A percentile compares a stretch with the other conserved stretches of the same genome.
Conservation (phyloP, 1,284 basidiomycete species). For the Tilletia horrida region DNA sequence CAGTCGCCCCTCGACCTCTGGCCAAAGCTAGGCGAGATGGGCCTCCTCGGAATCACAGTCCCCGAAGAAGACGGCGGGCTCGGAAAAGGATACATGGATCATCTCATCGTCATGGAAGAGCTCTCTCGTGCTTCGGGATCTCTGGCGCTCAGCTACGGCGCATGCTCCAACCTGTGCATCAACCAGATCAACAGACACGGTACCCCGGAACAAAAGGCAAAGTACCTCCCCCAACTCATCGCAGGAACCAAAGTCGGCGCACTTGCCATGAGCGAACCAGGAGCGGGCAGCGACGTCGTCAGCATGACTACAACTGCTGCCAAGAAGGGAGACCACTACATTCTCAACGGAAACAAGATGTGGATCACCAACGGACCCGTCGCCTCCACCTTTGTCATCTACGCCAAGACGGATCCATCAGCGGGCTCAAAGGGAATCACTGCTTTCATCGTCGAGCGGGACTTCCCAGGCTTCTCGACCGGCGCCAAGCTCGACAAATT, state of each 20-base stretch:
- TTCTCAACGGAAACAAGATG: slow-evolving; percentile 84
- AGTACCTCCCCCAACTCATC: slow-evolving; percentile 80
- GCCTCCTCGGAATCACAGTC: slow-evolving; percentile 43
- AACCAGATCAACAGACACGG: slow-evolving; percentile 80
- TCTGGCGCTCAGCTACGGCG: slow-evolving; percentile 86
- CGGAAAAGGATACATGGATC: slow-evolving; percentile 43
- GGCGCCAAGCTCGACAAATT: slow-evolving; percentile 90
- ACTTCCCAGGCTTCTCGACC: slow-evolving; percentile 78
- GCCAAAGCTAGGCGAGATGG: slow-evolving; percentile 46
- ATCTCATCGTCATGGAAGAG: slow-evolving; percentile 58
- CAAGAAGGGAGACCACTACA: slow-evolving; percentile 71
- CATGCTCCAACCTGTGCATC: slow-evolving; percentile 61
- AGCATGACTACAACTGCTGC: slow-evolving; percentile 80
- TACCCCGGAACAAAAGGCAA: slow-evolving; percentile 76
- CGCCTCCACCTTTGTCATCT: slow-evolving; percentile 84
- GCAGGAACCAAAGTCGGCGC: slow-evolving; percentile 79
- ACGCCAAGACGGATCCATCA: slow-evolving; percentile 80
- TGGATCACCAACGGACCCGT: slow-evolving; percentile 85
- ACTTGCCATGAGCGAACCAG: slow-evolving; percentile 89
- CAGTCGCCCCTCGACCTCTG: slow-evolving; percentile 39
- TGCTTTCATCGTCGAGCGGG: slow-evolving; percentile 82
- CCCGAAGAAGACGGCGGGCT: slow-evolving; percentile 42
- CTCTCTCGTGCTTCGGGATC: slow-evolving; percentile 83
- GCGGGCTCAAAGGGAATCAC: slow-evolving; percentile 84
- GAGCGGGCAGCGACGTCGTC: slow-evolving; percentile 85